A percentile compares a stretch with the other conserved stretches of the same genome.
Evolutionary conservation across 331 rosid species (phyloP).

Genomic region (Quercus phellos): DNA sequence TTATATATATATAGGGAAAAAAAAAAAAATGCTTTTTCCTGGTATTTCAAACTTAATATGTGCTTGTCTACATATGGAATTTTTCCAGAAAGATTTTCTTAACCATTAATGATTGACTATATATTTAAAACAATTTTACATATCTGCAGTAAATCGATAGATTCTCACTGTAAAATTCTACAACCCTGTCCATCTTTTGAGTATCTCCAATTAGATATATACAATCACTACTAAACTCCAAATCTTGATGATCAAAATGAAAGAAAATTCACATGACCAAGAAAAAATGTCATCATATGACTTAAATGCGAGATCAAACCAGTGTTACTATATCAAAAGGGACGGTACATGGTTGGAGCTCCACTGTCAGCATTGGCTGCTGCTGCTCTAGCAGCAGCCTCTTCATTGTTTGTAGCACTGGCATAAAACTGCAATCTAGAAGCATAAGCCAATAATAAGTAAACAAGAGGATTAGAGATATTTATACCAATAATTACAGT

Average conservation of each 20-base stretch:
- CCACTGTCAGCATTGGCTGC: conserved; percentile 61
- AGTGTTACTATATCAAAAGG: conserved; percentile 22
- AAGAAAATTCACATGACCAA: background rate
- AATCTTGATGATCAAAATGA: background rate
- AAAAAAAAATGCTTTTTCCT: background rate
- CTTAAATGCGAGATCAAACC: conserved; percentile 25
- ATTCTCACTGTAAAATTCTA: background rate
- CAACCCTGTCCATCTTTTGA: background rate
- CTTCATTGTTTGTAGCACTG: conserved; percentile 54
- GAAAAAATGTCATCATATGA: conserved; percentile 8
- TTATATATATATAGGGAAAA: accelerated
- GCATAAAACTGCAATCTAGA: conserved; percentile 47
- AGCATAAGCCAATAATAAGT: background rate
- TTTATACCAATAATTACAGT: background rate
- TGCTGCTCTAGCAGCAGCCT: conserved; percentile 73
- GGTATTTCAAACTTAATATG: background rate
- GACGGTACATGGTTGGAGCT: conserved; percentile 72
- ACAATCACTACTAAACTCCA: background rate
- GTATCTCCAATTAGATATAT: background rate
- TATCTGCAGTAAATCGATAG: background rate
- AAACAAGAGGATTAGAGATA: background rate
- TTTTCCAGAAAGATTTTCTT: background rate
- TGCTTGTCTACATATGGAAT: background rate
- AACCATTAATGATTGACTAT: background rate
- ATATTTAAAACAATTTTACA: background rate